These are phyloP conservation scores for Artemisia tridentata DNA, from an alignment of 129 eudicot species.

Conservation along the genomic window DNA sequence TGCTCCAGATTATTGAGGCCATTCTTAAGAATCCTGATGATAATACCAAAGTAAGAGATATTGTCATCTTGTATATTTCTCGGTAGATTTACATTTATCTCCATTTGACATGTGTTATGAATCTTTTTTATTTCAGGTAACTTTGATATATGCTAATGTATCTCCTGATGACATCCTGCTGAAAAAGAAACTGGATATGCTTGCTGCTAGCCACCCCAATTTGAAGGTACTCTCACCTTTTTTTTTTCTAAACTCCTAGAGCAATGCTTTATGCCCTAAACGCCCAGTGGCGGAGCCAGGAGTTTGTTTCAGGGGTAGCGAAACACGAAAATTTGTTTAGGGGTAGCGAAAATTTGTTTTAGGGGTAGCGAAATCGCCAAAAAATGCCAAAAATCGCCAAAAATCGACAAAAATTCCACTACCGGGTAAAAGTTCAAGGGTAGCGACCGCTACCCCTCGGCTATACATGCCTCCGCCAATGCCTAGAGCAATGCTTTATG, in stretches of 20 bases:
- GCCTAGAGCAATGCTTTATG: not conserved
- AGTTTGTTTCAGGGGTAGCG: no score
- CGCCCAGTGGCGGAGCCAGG: no score
- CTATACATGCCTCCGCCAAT: no score
- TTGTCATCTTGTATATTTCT: not conserved
- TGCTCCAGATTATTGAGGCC: constrained; percentile 95
- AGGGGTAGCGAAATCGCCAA: no score
- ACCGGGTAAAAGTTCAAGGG: no score
- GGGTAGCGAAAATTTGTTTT: no score
- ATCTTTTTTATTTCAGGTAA: constrained; percentile 51
- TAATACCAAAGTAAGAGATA: constrained; percentile 66
- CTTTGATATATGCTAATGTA: constrained; percentile 83
- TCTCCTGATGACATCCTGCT: constrained; percentile 97
- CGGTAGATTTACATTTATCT: not conserved
- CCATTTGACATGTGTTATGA: not conserved
- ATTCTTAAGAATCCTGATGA: constrained; percentile 93
- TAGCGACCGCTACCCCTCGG: no score
- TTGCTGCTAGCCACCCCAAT: constrained; percentile 92
- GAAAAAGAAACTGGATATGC: constrained; percentile 87
- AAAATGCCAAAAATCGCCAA: no score
- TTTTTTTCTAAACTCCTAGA: not conserved
- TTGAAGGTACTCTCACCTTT: constrained; percentile 52
- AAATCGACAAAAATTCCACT: no score
- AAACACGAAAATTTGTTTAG: no score
- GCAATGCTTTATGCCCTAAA: not conserved